Conservation (phyloP, 352 stramenopile species). For the Lagenidium sp. region DNA sequence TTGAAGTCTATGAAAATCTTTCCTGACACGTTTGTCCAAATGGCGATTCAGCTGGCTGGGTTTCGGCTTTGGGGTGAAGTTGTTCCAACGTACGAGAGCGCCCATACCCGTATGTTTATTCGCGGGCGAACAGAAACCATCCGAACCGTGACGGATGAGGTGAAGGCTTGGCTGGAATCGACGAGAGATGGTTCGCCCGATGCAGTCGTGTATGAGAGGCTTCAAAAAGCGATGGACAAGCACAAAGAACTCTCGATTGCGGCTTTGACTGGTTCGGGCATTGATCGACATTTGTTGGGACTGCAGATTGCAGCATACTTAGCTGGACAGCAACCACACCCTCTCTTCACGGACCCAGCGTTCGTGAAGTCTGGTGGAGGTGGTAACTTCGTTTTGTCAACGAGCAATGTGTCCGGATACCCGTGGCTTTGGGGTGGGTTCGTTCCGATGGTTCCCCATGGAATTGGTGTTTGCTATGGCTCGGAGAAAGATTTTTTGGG, state of each 20-base stretch:
- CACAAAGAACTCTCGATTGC: constrained; percentile 84
- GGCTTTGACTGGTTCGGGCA: constrained; percentile 51
- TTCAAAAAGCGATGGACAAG: constrained; percentile 65
- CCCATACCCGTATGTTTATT: constrained; percentile 89
- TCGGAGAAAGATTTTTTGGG: constrained; percentile 85
- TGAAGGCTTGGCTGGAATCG: constrained; percentile 68
- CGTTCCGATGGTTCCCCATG: constrained; percentile 83
- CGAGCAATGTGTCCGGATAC: constrained; percentile 92
- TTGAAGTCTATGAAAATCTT: constrained; percentile 79
- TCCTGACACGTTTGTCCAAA: constrained; percentile 92
- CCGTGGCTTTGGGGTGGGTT: constrained; percentile 95
- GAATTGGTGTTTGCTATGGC: constrained; percentile 91
- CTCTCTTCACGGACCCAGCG: constrained; percentile 78
- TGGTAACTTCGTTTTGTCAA: constrained; percentile 91
- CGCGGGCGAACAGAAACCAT: constrained; percentile 90
- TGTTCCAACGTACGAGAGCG: constrained; percentile 93
- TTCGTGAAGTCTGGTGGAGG: constrained; percentile 79
- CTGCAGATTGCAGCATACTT: constrained; percentile 81
- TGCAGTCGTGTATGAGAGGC: constrained; percentile 31
- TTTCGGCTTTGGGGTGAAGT: constrained; percentile 84
- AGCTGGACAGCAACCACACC: constrained; percentile 47
- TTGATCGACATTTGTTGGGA: constrained; percentile 91
- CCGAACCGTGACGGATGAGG: constrained; percentile 64
- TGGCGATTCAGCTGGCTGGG: constrained; percentile 89
- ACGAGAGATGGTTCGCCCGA: constrained; percentile 33